Evolutionary conservation across 805 yeast genomes (phyloP).

Genomic region (Kodamaea hsintzibuensis): DNA sequence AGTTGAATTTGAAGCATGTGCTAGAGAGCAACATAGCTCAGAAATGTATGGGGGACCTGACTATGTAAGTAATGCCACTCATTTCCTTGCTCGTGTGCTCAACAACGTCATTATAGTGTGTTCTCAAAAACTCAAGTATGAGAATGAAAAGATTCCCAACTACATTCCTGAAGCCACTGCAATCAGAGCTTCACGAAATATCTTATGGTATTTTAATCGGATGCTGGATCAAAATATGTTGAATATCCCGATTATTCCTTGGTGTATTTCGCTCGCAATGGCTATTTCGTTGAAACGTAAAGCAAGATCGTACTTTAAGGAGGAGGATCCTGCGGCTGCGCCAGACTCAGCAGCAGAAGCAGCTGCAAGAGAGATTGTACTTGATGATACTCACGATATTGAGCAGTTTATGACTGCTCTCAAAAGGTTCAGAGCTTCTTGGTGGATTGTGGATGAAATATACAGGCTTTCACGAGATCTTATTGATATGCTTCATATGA

Average conservation of each 20-base stretch:
- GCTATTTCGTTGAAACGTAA: conserved; percentile 23
- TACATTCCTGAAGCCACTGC: conserved; percentile 25
- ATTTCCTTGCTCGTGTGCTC: conserved; percentile 28
- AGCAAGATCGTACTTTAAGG: conserved; percentile 13
- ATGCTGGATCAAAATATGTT: conserved; percentile 20
- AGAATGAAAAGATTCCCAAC: conserved; percentile 21
- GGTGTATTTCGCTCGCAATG: conserved; percentile 28
- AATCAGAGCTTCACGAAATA: conserved; percentile 25
- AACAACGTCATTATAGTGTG: conserved; percentile 27
- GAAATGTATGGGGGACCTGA: conserved; percentile 8
- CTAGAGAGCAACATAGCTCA: conserved; percentile 16
- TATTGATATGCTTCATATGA: conserved; percentile 15
- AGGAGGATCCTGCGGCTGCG: background rate
- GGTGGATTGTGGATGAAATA: conserved; percentile 33
- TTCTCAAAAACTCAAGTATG: conserved; percentile 29
- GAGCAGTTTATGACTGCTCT: conserved; percentile 22
- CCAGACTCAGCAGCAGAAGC: background rate
- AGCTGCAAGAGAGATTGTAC: background rate
- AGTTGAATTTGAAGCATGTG: conserved; percentile 28
- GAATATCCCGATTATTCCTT: conserved; percentile 28
- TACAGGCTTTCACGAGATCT: conserved; percentile 23
- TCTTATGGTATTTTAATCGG: conserved; percentile 24
- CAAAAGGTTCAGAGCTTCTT: conserved; percentile 20
- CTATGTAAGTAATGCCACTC: conserved; percentile 21
- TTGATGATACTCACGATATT: conserved; percentile 9